Base-by-base conservation (phyloP, 2,329 filamentous ascomycete species). In the Penicillium sp. region DNA sequence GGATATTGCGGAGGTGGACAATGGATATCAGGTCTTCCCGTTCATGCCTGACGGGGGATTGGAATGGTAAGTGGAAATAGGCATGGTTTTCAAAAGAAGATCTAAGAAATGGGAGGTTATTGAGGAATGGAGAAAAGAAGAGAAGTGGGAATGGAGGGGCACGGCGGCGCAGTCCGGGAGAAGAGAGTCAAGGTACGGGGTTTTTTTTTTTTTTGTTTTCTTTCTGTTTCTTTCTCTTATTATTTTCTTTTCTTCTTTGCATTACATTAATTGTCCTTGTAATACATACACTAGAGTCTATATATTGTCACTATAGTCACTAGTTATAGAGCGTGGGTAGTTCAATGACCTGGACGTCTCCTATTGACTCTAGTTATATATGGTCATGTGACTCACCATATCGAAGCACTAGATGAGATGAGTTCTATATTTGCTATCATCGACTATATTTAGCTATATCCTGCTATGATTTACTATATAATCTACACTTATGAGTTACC, bases 1-100 rank as follows among this genome's bases (percentile, higher is more conserved):
- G 58, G 58, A 53, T 59, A 50, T 50, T 53, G 54, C 50, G 55
- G 59, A 43, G 52, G 53, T 55, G 51, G 53, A 25, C 50, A 52
- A 62, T 56, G 34, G 45, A 56, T 58, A 67, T 67, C 72, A 75
- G 66, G 70, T 75, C 61, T 73, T 68, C 70, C 70, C 72, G 69
- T 76, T 78, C 73, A 79, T 72, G 74, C 75, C 76, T 76, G 73
- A 76, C 73, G 75, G 75, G 74, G 71, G 70, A 69, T 67, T 69
- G 59, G 63, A 69, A 60, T 64, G 66, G 66, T 67, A 63, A 64
- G 62, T 60, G 64, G 64, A 65, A 69, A 66, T 57, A 71, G 70
- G 70, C 75, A 77, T 77, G 65, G 60, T 75, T 66, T 64, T 64
- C 65, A 50, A 59, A 60, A 58, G 63, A 62, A 57, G 51, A 62